A percentile compares a stretch with the other conserved stretches of the same genome.
Conservation (phyloP, 2,329 filamentous ascomycete genomes). For the Calycina marina region DNA sequence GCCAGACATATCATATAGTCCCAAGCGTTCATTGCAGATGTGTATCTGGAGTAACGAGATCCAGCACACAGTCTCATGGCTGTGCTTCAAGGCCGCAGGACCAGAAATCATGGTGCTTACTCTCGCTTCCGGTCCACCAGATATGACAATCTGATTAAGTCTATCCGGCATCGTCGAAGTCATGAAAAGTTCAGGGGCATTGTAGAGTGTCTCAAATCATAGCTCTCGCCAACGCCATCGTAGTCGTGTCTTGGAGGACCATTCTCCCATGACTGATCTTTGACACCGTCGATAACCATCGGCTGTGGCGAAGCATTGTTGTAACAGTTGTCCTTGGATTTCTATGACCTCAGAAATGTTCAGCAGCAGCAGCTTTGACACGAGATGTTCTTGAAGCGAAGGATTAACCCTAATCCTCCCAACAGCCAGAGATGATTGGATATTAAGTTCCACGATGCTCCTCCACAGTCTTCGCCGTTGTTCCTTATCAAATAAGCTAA, state of each 20-base stretch:
- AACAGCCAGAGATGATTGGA: no score
- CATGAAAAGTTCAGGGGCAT: slow-evolving; percentile 17
- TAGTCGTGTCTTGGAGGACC: slow-evolving; percentile 12
- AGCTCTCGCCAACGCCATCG: slow-evolving; percentile 20
- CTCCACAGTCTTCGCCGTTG: no score
- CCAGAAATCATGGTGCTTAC: slow-evolving; percentile 5
- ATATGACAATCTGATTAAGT: slow-evolving; percentile 6
- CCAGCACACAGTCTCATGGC: slow-evolving; percentile 3
- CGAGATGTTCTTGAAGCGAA: no score
- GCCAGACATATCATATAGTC: neutral
- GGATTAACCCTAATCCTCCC: no score
- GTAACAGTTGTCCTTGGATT: slow-evolving; percentile 18
- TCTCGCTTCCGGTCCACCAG: slow-evolving; percentile 6
- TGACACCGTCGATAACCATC: slow-evolving; percentile 23
- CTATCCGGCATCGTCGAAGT: slow-evolving; percentile 4
- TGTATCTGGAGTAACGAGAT: slow-evolving; percentile 1
- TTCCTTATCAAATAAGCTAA: no score
- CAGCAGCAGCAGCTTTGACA: no score
- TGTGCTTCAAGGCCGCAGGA: neutral
- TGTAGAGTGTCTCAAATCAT: slow-evolving; percentile 21
- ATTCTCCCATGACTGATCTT: slow-evolving; percentile 20
- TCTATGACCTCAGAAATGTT: no score
- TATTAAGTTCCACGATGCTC: no score
- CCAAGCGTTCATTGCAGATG: neutral
- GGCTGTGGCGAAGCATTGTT: slow-evolving; percentile 22